Conservation (phyloP, 805 yeast genomes). For the Cyberlindnera xishuangbannaensis region DNA sequence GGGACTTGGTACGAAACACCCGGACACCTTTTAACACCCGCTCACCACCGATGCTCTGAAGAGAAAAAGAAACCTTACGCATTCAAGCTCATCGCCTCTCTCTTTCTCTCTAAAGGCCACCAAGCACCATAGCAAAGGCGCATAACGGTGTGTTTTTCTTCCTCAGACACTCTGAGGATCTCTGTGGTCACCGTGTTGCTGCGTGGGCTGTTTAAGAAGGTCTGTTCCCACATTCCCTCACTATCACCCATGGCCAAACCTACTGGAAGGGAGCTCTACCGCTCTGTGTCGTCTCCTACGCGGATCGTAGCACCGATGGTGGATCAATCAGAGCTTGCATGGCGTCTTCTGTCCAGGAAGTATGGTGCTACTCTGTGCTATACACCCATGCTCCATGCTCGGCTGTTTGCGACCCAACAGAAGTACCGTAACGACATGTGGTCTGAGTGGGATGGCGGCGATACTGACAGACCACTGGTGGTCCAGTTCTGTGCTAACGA, state of each 20-base stretch:
- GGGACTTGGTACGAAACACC: too few relatives aligned
- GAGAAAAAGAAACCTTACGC: too few relatives aligned
- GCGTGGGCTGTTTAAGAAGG: too few relatives aligned
- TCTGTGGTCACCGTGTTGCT: too few relatives aligned
- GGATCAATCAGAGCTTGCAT: slow-evolving; percentile 92
- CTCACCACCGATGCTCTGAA: too few relatives aligned
- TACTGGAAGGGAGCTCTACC: slow-evolving; percentile 64
- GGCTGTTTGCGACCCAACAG: slow-evolving; percentile 77
- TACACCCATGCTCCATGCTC: slow-evolving; percentile 96
- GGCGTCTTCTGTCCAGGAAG: slow-evolving; percentile 81
- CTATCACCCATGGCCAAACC: slow-evolving; percentile 24
- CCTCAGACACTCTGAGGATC: too few relatives aligned
- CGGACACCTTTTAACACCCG: not conserved
- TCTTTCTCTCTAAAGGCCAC: too few relatives aligned
- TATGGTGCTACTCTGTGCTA: slow-evolving; percentile 94
- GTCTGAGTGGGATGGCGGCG: slow-evolving; percentile 68
- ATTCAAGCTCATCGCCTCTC: too few relatives aligned
- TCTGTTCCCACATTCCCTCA: too few relatives aligned
- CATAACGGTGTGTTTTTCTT: too few relatives aligned
- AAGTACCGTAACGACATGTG: slow-evolving; percentile 76
- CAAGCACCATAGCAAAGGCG: too few relatives aligned
- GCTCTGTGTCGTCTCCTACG: slow-evolving; percentile 65
- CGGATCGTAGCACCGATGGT: slow-evolving; percentile 98
- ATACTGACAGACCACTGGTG: slow-evolving; percentile 74
- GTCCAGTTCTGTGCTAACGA: slow-evolving; percentile 98